Conservation (phyloP, 352 stramenopile species). For the Phytopythium cucurbitacearum region DNA sequence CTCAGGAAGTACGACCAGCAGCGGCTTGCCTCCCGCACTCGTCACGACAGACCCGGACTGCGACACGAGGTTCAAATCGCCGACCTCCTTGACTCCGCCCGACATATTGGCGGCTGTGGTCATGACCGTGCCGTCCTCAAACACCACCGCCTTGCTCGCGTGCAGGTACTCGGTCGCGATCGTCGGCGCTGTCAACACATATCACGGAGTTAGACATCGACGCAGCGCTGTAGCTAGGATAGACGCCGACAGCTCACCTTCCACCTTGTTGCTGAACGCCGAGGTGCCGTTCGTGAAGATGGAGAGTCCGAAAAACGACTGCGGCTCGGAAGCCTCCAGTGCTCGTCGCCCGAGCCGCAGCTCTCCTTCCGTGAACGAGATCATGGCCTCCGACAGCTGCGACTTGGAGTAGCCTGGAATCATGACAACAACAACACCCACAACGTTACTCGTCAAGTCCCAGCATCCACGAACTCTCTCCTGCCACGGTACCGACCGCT, state of each 20-base stretch:
- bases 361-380: slow-evolving; percentile 59
- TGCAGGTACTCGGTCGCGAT: slow-evolving; percentile 66
- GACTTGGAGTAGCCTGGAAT: slow-evolving; percentile 64
- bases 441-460: not conserved
- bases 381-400: slow-evolving; percentile 61
- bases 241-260: slow-evolving; percentile 22
- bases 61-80: slow-evolving; percentile 74
- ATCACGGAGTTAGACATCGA: too few species aligned
- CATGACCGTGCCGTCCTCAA: slow-evolving; percentile 75
- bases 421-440: not conserved
- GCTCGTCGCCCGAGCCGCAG: slow-evolving; percentile 57
- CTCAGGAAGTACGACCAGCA: slow-evolving; percentile 50
- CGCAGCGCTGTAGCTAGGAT: too few species aligned
- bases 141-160: slow-evolving; percentile 56
- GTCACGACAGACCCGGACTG: slow-evolving; percentile 55
- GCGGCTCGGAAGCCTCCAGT: slow-evolving; percentile 36
- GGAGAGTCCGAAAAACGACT: slow-evolving; percentile 68
- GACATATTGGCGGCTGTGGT: slow-evolving; percentile 74
- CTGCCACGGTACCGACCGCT: slow-evolving; percentile 31
- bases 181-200: slow-evolving; percentile 34
- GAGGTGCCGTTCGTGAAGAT: slow-evolving; percentile 65
- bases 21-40: slow-evolving; percentile 53
- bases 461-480: not conserved
- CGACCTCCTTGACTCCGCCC: slow-evolving; percentile 67
- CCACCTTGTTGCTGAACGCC: slow-evolving; percentile 59